Base-by-base conservation (phyloP, 2,329 filamentous ascomycete genomes). In the Xylariaceae sp. region DNA sequence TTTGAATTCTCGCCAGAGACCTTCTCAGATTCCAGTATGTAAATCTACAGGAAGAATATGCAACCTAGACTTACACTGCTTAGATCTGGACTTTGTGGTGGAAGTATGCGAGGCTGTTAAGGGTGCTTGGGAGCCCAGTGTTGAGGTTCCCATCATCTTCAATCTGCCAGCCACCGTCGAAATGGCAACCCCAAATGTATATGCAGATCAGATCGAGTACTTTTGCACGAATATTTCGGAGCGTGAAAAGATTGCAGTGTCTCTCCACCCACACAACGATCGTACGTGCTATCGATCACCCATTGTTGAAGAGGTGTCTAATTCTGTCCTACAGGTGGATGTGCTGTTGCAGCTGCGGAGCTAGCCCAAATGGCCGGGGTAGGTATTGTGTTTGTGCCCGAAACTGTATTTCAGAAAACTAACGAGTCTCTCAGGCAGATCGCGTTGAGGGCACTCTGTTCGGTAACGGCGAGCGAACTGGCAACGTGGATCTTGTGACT, bases 101-200 rank as follows among this genome's bases (percentile, higher is more conserved):
- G 22, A 27, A 27, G 80, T 97, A 39, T 97, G 94, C 69, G 85
- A 95, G 66, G 92, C 92, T 32, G 92, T 97, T 62, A 96, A 96
- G 78, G 86, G 78, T 6, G 94, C 91, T 1, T 99, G 94, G 94
- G 90, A 78, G 55, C 92, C 94, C 1, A 83, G 81, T 0, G 82
- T 76, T 36, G 82, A 89, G 68, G 85, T 83, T 60, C 89, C 86
- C 42, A 89, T 99, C 69, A 95, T 99, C 66, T 94, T 99, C 78
- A 97, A 97, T 74, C 78, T 99, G 45, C 92, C 94, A 1, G 92
- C 94, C 1, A 99, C 94, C 0, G 92, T 97, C 33, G 94, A 99
- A 73, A 85, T 96, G 84, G 74, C 89, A 1, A 96, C 94, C 1
- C 91, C 91, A 32, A 99, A 99, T 67, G 81, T 96, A 42, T 99